These are phyloP conservation scores for Rhizoclosmatium sp. DNA, from an alignment of 192 early-diverging fungal species.

Conservation along the genomic window DNA sequence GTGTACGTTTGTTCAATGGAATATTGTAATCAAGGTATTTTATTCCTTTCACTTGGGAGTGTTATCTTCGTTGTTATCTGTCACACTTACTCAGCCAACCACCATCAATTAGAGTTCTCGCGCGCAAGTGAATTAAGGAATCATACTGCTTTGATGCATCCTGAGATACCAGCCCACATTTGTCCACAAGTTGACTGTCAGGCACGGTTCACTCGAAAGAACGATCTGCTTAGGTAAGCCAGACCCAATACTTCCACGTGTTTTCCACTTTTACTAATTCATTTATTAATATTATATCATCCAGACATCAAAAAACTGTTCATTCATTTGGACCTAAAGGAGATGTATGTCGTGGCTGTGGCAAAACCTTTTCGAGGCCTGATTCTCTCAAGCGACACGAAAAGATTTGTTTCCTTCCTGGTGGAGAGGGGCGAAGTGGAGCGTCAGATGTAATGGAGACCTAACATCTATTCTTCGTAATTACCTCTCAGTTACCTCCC, in stretches of 20 bases:
- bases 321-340: conserved; percentile 3
- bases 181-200: neutral
- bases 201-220: conserved; percentile 6
- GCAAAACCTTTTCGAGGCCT: conserved; percentile 17
- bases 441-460: neutral
- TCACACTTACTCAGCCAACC: neutral
- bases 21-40: neutral
- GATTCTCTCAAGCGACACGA: conserved; percentile 23
- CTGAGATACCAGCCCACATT: neutral
- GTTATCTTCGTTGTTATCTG: too few relatives aligned
- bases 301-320: conserved; percentile 10
- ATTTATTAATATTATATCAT: too few relatives aligned
- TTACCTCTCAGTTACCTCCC: neutral
- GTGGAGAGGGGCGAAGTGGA: neutral
- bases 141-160: neutral
- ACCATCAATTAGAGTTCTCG: neutral
- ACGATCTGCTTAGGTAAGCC: neutral
- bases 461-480: neutral
- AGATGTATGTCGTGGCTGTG: conserved; percentile 13
- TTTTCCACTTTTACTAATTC: too few relatives aligned
- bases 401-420: neutral
- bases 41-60: too few relatives aligned
- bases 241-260: too few relatives aligned
- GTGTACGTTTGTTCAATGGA: neutral
- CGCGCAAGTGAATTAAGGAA: neutral